A percentile compares a stretch with the other conserved stretches of the same genome.
Conservation (phyloP, 768 basidiomycete species). For the Coprinopsis strossmayeri region DNA sequence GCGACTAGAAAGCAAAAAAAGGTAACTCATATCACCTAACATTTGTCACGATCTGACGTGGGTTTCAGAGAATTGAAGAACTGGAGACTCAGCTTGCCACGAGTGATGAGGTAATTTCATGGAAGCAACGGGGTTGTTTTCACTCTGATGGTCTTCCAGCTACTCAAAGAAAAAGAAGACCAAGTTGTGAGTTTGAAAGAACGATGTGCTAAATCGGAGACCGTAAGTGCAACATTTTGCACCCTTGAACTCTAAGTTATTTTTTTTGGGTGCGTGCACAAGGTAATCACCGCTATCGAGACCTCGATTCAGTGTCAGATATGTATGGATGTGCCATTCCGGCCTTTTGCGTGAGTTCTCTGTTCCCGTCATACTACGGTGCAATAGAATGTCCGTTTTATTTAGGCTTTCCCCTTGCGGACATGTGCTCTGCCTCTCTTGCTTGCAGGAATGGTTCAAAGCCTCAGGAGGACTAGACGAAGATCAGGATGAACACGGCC, state of each 20-base stretch:
- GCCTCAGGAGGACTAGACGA: conserved; percentile 45
- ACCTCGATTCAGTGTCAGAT: conserved; percentile 65
- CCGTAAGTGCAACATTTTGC: conserved; percentile 34
- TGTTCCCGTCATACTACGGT: not conserved
- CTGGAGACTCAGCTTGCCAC: conserved; percentile 35
- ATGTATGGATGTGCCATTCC: conserved; percentile 62
- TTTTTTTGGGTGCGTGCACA: not conserved
- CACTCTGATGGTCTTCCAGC: conserved; percentile 20
- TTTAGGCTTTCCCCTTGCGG: conserved; percentile 67
- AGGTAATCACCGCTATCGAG: conserved; percentile 56
- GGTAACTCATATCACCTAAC: conserved; percentile 23
- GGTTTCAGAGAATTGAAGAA: conserved; percentile 45
- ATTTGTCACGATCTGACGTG: conserved; percentile 6
- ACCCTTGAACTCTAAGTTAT: not conserved
- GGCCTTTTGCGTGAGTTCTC: conserved; percentile 58
- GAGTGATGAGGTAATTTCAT: conserved; percentile 29
- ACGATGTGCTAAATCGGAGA: conserved; percentile 48
- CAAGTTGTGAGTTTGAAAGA: conserved; percentile 37
- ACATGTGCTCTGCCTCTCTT: conserved; percentile 66
- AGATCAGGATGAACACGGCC: conserved; percentile 32
- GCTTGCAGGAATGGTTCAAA: conserved; percentile 76
- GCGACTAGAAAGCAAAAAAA: conserved; percentile 48
- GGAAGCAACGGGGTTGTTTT: not conserved
- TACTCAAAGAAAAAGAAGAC: conserved; percentile 37
- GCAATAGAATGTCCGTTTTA: conserved; percentile 8